phyloP scores from a whole-genome alignment of 257 asterid species.

The Avicennia marina region DNA sequence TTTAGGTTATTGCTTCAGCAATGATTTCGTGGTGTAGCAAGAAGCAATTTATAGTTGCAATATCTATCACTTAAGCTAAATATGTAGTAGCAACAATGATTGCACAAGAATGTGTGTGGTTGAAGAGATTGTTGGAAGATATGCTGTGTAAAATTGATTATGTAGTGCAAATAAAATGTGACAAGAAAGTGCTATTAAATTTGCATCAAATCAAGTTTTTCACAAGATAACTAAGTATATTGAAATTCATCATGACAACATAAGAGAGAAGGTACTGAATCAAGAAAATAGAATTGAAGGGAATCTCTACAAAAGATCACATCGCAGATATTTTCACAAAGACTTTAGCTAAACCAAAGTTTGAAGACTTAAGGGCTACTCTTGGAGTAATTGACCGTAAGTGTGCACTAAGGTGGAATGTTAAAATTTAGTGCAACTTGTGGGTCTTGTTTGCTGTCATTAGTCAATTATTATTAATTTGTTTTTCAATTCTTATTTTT shows the following conservation, averaged over 20 bases:
- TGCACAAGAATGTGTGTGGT: neutral
- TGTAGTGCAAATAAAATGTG: neutral
- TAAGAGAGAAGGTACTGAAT: neutral
- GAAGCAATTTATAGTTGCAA: neutral
- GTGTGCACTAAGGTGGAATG: neutral
- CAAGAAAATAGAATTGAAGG: slow-evolving; percentile 2
- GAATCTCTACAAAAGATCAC: neutral
- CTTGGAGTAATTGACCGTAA: neutral
- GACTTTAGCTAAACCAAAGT: neutral
- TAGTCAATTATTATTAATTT: too few relatives aligned
- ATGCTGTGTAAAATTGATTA: neutral
- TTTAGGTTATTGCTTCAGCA: neutral
- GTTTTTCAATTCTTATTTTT: too few relatives aligned
- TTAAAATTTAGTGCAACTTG: slow-evolving; percentile 2
- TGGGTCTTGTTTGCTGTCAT: too few relatives aligned
- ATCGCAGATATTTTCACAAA: neutral
- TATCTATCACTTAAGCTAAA: neutral
- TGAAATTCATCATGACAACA: neutral
- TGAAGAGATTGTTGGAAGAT: neutral
- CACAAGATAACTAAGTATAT: slow-evolving; percentile 8
- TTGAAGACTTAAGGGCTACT: neutral
- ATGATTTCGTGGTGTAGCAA: neutral
- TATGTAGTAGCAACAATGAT: too few relatives aligned
- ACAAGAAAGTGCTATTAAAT: slow-evolving; percentile 1
- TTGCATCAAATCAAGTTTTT: slow-evolving; percentile 4